Evolutionary conservation across 768 basidiomycete species (phyloP).

Genomic region (Tremella mesenterica): DNA sequence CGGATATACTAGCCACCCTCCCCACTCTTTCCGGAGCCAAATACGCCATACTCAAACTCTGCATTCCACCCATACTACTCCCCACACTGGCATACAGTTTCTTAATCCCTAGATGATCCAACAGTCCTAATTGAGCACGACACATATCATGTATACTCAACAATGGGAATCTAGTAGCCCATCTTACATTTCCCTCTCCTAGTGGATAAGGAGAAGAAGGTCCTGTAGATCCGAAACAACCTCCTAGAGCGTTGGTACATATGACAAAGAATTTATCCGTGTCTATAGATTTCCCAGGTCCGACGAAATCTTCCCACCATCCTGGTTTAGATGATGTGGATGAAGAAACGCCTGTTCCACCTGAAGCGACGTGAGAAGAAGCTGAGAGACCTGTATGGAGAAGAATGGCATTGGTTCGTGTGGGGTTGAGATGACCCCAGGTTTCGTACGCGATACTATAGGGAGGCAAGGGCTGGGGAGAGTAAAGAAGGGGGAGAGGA

Average conservation of each 20-base stretch:
- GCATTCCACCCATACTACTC: conserved; percentile 96
- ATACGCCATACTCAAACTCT: conserved; percentile 91
- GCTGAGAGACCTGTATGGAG: conserved; percentile 94
- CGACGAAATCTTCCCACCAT: conserved; percentile 99
- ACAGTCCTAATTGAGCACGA: conserved; percentile 73
- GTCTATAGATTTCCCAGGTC: conserved; percentile 86
- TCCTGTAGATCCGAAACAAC: conserved; percentile 95
- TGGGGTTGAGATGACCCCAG: conserved; percentile 79
- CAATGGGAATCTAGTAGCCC: conserved; percentile 85
- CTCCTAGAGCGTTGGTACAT: conserved; percentile 93
- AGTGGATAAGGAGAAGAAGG: conserved; percentile 71
- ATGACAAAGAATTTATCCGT: conserved; percentile 85
- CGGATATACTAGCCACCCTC: conserved; percentile 87
- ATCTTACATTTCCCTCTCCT: conserved; percentile 51
- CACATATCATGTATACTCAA: conserved; percentile 96
- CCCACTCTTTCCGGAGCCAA: conserved; percentile 78
- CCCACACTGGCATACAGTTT: conserved; percentile 89
- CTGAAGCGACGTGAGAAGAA: conserved; percentile 61
- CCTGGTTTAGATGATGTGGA: conserved; percentile 73
- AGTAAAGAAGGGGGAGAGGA: conserved; percentile 42
- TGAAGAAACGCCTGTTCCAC: conserved; percentile 53
- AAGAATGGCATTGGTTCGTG: conserved; percentile 78
- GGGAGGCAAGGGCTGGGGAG: conserved; percentile 35
- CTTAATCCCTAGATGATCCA: conserved; percentile 74
- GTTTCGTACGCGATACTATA: conserved; percentile 88